Conservation (phyloP, 495 filamentous ascomycete genomes). For the Cudoniella acicularis region DNA sequence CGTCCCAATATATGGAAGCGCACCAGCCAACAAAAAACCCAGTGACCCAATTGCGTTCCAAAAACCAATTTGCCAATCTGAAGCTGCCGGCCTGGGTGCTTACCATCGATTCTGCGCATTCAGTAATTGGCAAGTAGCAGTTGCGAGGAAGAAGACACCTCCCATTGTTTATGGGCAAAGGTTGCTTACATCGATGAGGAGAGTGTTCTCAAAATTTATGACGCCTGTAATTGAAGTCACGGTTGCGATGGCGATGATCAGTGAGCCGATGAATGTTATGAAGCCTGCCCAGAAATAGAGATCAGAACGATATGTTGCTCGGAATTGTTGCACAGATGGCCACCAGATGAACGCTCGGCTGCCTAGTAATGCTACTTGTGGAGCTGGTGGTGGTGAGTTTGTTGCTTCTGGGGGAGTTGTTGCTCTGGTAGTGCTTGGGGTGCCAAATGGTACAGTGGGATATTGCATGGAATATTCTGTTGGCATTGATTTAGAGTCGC, state of each 20-base stretch:
- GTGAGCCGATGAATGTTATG: conserved; percentile 8
- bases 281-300: background rate
- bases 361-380: conserved; percentile 2
- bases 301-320: background rate
- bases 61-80: conserved; percentile 11
- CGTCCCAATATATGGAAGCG: background rate
- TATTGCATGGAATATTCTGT: background rate
- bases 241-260: conserved; percentile 9
- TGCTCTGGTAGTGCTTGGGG: background rate
- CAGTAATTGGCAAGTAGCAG: background rate
- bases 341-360: conserved; percentile 3
- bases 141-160: conserved; percentile 9
- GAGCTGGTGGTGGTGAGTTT: background rate
- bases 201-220: background rate
- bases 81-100: background rate
- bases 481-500: too few relatives aligned
- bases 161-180: conserved; percentile 6
- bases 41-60: conserved; percentile 10
- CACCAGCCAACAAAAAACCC: conserved; percentile 10
- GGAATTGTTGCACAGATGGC: conserved; percentile 2
- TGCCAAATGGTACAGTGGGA: background rate
- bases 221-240: conserved; percentile 12
- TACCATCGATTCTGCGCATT: conserved; percentile 8
- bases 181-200: background rate
- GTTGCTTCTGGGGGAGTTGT: background rate